Percentiles rank a stretch among this genome's conserved stretches.
Evolutionary conservation across 1,284 basidiomycete genomes (phyloP).

Genomic region (Phlebopus sp.): DNA sequence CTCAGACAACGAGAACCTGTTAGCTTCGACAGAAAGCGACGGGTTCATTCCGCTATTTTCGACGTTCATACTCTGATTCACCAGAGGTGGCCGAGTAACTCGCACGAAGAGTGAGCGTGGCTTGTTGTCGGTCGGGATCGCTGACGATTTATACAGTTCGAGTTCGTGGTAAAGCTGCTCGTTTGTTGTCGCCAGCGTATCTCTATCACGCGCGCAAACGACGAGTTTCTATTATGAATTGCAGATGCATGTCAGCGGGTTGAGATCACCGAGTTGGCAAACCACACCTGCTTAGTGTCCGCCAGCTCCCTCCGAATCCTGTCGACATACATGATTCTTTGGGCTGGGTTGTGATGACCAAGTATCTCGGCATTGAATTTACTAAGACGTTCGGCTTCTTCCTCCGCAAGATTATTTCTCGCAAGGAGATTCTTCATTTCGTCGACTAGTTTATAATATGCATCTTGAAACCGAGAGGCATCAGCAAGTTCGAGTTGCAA

Average conservation of each 20-base stretch:
- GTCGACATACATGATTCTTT: constrained; percentile 73
- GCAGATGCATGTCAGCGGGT: not conserved
- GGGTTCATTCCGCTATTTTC: not conserved
- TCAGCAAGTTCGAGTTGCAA: constrained; percentile 55
- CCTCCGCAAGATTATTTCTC: constrained; percentile 71
- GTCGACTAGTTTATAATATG: constrained; percentile 59
- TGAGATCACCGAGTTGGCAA: not conserved
- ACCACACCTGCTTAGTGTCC: constrained; percentile 64
- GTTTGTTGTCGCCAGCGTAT: constrained; percentile 45
- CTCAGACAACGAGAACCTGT: constrained; percentile 16
- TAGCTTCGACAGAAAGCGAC: constrained; percentile 16
- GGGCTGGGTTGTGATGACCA: constrained; percentile 69
- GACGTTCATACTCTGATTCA: constrained; percentile 44
- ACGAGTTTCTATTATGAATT: constrained; percentile 49
- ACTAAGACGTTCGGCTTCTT: constrained; percentile 63
- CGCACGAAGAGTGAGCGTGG: constrained; percentile 64
- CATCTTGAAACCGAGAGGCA: constrained; percentile 61
- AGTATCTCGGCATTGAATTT: constrained; percentile 77
- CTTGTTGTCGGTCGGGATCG: constrained; percentile 53
- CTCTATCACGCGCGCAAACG: constrained; percentile 51
- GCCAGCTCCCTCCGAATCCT: constrained; percentile 66
- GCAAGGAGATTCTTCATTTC: constrained; percentile 61
- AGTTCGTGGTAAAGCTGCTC: constrained; percentile 60
- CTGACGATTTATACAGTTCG: constrained; percentile 67
- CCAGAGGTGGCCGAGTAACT: constrained; percentile 53